Evolutionary conservation across 257 asterid species (phyloP), one percentile per base, ranked within the genome.

Genomic region (Ajuga chamaepitys): DNA sequence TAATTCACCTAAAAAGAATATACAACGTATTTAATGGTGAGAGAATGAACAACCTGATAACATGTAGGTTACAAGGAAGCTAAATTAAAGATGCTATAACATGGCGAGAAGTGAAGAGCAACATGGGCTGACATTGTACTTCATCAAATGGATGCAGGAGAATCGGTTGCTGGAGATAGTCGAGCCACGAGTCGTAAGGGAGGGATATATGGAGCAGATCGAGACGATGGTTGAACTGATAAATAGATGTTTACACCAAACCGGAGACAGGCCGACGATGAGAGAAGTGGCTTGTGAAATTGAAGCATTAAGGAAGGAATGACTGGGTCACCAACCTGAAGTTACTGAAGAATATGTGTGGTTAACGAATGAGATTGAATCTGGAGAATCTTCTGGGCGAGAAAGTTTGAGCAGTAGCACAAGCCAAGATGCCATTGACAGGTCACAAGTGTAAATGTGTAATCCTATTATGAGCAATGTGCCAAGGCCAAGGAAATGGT

Each of bases 241-340:
- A 1, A 85, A 73, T 58, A 79, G 86, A 64, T 87, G 97, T 13
- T 56, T 85, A 7, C 8, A 67, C 37, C 83, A 56, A 74, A 67
- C 0, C 74, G 95, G 2, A 70, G 82, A 86, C 5, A 74, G 95
- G 51, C 95, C 96, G 7, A 84, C 82, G 1, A 88, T 86, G 97
- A 89, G 77, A 68, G 97, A 89, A 48, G 92, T 87, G 52, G 83
- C 81, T 0, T 82, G 61, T 67, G 95, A 85, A 62, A 87, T 89
- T 0, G 97, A 87, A 67, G 78, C 77, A 4, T 62, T 79, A 24
- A 83, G 87, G 67, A 88, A 76, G 77, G 66, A 79, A n/a, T n/a
- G n/a, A n/a, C n/a, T n/a, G n/a, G n/a, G n/a, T 8, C 9, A n/a
- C 9, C 40, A 13, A 22, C 53, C 21, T 17, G 25, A 0, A 5